Evolutionary conservation across 768 basidiomycete species (phyloP), one percentile per base, ranked within the genome.

Genomic region (Lactarius evosmus): DNA sequence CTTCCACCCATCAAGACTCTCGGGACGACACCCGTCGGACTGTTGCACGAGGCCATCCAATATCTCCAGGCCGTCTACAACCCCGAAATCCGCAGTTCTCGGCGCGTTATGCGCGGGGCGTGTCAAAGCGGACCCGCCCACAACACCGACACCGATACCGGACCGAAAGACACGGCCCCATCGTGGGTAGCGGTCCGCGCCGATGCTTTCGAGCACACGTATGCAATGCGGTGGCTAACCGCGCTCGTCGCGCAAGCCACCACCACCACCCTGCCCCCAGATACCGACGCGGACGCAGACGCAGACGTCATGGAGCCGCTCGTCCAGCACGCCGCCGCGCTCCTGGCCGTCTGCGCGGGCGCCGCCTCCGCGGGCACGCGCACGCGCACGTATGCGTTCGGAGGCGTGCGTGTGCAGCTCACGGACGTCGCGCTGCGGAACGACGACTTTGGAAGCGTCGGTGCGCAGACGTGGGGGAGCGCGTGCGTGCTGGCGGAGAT

Each of bases 401-500:
- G 69, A 2, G 69, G 68, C 50, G 67, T 79, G 41, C 68, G 74
- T 12, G 75, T 89, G 12, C 71, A 77, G 57, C 69, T 95, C 55
- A 85, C 78, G 33, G 93, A 94, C 72, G 80, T 85, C 2, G 84
- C 89, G 2, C 74, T 93, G 49, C 82, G 86, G 56, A 86, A 89
- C 60, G 75, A 79, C n/a, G 87, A 91, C 67, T 87, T 84, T 66
- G 75, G 78, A 14, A 88, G 85, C 60, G 85, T 93, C 19, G 93
- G 93, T 1, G 86, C 91, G 30, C 93, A 94, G 75, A 95, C 92
- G 0, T 95, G 93, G 93, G 92, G 91, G 4, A 85, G 88, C 11
- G 88, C 91, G 3, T 92, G 88, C 67, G 83, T 95, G 7, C 79
- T 95, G 60, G 83, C 91, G 0, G 88, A 91, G 71, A 81, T 85